Conservation (phyloP, 2,329 filamentous ascomycete genomes). For the Xylaria sp. region DNA sequence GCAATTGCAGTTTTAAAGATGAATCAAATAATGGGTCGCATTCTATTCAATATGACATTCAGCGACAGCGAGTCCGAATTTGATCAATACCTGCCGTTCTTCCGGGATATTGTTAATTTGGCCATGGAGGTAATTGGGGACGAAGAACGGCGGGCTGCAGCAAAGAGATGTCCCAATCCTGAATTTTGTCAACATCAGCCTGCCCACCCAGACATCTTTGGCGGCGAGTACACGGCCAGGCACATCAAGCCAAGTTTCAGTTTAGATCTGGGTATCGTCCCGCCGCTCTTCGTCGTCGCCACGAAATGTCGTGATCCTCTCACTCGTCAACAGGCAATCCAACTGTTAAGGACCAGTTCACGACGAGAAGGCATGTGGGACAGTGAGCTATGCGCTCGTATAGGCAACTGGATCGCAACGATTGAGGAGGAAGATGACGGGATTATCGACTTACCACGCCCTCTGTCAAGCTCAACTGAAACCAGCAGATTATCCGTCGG, state of each 20-base stretch:
- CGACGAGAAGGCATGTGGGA: slow-evolving; percentile 78
- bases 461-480: slow-evolving; percentile 48
- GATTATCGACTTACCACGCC: slow-evolving; percentile 42
- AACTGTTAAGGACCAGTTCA: slow-evolving; percentile 68
- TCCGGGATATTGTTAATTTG: slow-evolving; percentile 66
- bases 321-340: slow-evolving; percentile 69
- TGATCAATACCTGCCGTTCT: slow-evolving; percentile 63
- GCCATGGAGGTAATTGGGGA: slow-evolving; percentile 69
- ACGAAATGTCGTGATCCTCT: slow-evolving; percentile 71
- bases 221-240: slow-evolving; percentile 56
- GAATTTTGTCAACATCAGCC: slow-evolving; percentile 57
- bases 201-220: slow-evolving; percentile 53
- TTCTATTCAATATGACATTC: slow-evolving; percentile 71
- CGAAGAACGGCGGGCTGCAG: slow-evolving; percentile 63
- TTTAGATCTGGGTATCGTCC: slow-evolving; percentile 71
- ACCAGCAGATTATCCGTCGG: slow-evolving; percentile 41
- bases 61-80: slow-evolving; percentile 68
- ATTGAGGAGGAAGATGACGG: slow-evolving; percentile 63
- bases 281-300: slow-evolving; percentile 72
- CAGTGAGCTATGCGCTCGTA: slow-evolving; percentile 66
- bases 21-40: slow-evolving; percentile 67
- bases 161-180: slow-evolving; percentile 58
- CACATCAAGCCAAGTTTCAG: slow-evolving; percentile 72
- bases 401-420: slow-evolving; percentile 65
- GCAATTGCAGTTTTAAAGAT: slow-evolving; percentile 72